Base-by-base conservation (phyloP, 2,329 filamentous ascomycete genomes). In the Verticillium dahliae region DNA sequence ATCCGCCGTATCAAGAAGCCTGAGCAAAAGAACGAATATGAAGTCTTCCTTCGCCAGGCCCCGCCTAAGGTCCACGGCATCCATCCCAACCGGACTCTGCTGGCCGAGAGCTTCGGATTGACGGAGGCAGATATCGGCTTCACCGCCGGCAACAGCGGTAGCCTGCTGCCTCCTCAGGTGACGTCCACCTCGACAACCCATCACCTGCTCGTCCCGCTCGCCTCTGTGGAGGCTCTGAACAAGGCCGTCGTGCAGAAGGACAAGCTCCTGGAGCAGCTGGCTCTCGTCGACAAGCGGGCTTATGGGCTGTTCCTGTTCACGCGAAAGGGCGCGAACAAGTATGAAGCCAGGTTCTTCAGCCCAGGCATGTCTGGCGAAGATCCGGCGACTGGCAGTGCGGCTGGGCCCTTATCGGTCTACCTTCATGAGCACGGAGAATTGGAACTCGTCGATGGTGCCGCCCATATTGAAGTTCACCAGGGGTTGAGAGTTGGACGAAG, bases 301-400 rank as follows among this genome's bases (percentile, higher is more conserved):
- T 63, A 66, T 56, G 65, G 65, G 2, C 34, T 66, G 34, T 66
- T 59, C 38, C 54, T 66, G 5, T 63, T 66, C 57, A 56, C 65
- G 5, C 61, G 41, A 7, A 50, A 52, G 6, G 57, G n/a, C 11
- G 13, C 15, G 2, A 41, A 35, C 9, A 59, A 18, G 7, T 67
- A 66, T 50, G 60, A 63, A 22, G 67, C 66, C 4, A 59, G 67
- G 13, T 68, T 67, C 61, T 68, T 68, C 57, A 67, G 63, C 54
- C 67, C 65, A 0, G 65, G 65, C 11, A 68, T 68, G 65, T 62
- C 63, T 4, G 58, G 62, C 15, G 67, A 68, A 39, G 67, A 68
- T 37, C 63, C 67, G 5, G 67, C 66, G 7, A 68, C 67, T 1
- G 67, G 67, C 3, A 67, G 67, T 55, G 67, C 67, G 10, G 67